Evolutionary conservation across 1,284 basidiomycete species (phyloP).

Genomic region (Ustilago nuda): DNA sequence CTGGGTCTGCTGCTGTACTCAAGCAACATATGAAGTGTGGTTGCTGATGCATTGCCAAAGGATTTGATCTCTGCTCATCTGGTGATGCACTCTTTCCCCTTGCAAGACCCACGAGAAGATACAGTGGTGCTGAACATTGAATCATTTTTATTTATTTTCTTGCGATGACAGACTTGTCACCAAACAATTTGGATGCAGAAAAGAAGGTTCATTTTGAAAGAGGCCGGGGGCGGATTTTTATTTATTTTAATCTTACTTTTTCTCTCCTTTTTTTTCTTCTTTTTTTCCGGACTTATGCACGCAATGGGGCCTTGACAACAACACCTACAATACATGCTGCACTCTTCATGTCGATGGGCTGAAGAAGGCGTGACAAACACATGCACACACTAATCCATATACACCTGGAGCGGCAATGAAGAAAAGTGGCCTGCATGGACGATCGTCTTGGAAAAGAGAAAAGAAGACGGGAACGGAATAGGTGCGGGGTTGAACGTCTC

Average conservation of each 20-base stretch:
- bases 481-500: background rate
- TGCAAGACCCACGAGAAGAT: background rate
- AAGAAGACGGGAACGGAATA: background rate
- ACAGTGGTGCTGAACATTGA: background rate
- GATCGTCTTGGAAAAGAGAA: constrained; percentile 1
- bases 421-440: background rate
- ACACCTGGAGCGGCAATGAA: background rate
- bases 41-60: background rate
- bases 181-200: constrained; percentile 33
- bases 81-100: background rate
- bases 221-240: background rate
- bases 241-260: no score
- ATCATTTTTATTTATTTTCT: background rate
- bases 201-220: constrained; percentile 16
- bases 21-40: no score
- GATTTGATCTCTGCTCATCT: background rate
- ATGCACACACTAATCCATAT: background rate
- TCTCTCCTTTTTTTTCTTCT: no score
- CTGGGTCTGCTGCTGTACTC: no score
- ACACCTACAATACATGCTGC: constrained; percentile 19
- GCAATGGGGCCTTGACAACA: constrained; percentile 16
- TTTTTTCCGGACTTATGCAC: background rate
- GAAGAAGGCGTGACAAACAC: constrained; percentile 14
- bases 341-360: constrained; percentile 20
- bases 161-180: constrained; percentile 6